Evolutionary conservation across 2,329 filamentous ascomycete genomes (phyloP).

Genomic region (Neopestalotiopsis clavispora): DNA sequence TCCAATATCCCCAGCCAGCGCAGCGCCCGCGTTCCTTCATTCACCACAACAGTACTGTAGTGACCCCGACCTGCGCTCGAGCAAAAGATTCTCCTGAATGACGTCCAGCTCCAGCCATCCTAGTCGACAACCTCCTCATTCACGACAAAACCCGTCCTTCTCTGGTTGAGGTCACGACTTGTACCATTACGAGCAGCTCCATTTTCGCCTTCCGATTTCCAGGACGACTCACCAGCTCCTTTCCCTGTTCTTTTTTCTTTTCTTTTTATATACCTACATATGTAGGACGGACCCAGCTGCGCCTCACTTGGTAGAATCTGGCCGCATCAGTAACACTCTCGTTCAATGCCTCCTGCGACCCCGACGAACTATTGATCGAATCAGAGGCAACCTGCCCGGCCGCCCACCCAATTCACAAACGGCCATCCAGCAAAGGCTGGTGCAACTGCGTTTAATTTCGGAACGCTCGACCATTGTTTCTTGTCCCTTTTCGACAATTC

Average conservation of each 20-base stretch:
- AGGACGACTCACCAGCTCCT: not conserved
- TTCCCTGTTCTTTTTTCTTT: not conserved
- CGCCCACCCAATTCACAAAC: not conserved
- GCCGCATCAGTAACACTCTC: slow-evolving; percentile 10
- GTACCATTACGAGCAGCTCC: not conserved
- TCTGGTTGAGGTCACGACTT: not conserved
- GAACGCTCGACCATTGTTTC: not conserved
- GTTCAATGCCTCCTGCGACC: slow-evolving; percentile 27
- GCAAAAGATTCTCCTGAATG: slow-evolving; percentile 10
- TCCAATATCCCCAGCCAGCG: not conserved
- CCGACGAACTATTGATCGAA: slow-evolving; percentile 30
- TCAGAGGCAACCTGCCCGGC: slow-evolving; percentile 28
- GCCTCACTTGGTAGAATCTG: not conserved
- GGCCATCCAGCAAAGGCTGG: slow-evolving; percentile 9
- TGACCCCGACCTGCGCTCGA: slow-evolving; percentile 4
- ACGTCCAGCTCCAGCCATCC: not conserved
- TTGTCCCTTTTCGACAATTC: slow-evolving; percentile 4
- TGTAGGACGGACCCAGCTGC: not conserved
- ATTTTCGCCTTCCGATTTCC: not conserved
- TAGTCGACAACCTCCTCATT: not conserved
- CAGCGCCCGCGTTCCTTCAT: not conserved
- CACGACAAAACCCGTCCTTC: not conserved
- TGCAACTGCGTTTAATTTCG: not conserved
- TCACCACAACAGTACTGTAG: slow-evolving; percentile 6
- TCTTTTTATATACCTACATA: slow-evolving; percentile 6